Conservation (phyloP, 176 grass and related monocot genomes). For the Olyra latifolia region DNA sequence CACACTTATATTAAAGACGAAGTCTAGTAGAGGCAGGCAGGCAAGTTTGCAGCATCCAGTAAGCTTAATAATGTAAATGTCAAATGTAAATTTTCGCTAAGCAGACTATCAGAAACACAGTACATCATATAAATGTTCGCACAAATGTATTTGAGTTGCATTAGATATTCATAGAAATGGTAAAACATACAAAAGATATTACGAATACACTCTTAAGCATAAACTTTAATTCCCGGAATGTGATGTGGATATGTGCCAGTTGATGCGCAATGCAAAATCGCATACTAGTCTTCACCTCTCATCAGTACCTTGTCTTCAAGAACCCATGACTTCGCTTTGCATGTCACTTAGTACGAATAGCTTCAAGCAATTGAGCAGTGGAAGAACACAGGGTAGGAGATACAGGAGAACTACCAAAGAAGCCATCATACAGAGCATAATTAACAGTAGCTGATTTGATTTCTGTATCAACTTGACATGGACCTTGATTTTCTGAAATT, state of each 20-base stretch:
- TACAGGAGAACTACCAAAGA: slow-evolving; percentile 75
- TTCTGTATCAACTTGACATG: slow-evolving; percentile 63
- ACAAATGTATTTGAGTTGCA: slow-evolving; percentile 8
- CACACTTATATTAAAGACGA: too few species aligned
- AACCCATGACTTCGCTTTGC: slow-evolving; percentile 5
- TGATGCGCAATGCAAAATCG: neutral
- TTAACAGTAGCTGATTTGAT: slow-evolving; percentile 72
- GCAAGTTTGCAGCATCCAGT: neutral
- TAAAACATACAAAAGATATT: neutral
- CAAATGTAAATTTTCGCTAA: neutral
- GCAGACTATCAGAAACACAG: neutral
- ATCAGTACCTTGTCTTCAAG: neutral
- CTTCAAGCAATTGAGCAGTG: slow-evolving; percentile 41
- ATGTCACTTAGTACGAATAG: slow-evolving; percentile 40
- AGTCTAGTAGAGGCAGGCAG: too few species aligned
- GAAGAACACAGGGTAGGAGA: slow-evolving; percentile 71
- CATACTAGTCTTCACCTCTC: neutral
- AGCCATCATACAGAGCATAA: slow-evolving; percentile 76
- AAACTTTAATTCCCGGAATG: neutral
- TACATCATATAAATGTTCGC: neutral
- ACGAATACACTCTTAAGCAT: neutral
- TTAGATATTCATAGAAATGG: neutral
- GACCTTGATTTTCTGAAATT: slow-evolving; percentile 49
- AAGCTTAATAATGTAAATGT: neutral
- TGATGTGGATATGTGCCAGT: neutral